Percentiles rank a stretch among this genome's conserved stretches.
phyloP scores from a whole-genome alignment of 2,329 filamentous ascomycete species.

The Teratosphaeriaceae sp. region DNA sequence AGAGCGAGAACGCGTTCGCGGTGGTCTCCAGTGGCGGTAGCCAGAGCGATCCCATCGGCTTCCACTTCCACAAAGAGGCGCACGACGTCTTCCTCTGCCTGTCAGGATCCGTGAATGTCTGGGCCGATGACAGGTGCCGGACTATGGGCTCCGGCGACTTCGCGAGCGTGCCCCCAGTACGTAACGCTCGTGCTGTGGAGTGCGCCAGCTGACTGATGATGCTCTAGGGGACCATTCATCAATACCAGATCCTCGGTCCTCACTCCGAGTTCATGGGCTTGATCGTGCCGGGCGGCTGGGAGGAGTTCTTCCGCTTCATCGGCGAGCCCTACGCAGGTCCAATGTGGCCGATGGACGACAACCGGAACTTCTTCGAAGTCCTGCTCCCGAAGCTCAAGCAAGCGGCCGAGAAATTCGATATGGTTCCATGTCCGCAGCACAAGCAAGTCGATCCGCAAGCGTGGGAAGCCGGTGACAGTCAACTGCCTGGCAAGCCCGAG shows the following conservation, averaged over 20 bases:
- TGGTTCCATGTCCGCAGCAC: conserved; percentile 47
- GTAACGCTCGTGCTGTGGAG: conserved; percentile 13
- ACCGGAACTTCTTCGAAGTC: conserved; percentile 45
- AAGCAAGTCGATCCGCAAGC: conserved; percentile 38
- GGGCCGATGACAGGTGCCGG: conserved; percentile 50
- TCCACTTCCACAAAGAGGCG: conserved; percentile 51
- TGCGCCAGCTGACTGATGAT: background rate
- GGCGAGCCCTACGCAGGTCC: conserved; percentile 45
- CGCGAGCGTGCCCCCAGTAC: conserved; percentile 50
- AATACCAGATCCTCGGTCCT: conserved; percentile 48
- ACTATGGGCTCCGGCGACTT: conserved; percentile 51
- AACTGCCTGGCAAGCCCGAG: conserved; percentile 32
- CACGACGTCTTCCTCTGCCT: conserved; percentile 53
- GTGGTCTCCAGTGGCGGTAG: conserved; percentile 46
- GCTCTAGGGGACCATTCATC: conserved; percentile 45
- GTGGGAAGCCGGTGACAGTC: conserved; percentile 37
- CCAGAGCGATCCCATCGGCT: conserved; percentile 43
- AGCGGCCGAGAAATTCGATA: conserved; percentile 50
- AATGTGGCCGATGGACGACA: conserved; percentile 44
- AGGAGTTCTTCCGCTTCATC: conserved; percentile 55
- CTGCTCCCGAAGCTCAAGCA: conserved; percentile 51
- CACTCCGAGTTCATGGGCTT: conserved; percentile 51
- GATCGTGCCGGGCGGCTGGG: conserved; percentile 53
- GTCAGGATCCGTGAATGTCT: conserved; percentile 51
- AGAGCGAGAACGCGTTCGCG: conserved; percentile 46